These are phyloP conservation scores for Aureobasidium namibiae DNA, from an alignment of 2,329 filamentous ascomycete genomes.

Conservation along the genomic window DNA sequence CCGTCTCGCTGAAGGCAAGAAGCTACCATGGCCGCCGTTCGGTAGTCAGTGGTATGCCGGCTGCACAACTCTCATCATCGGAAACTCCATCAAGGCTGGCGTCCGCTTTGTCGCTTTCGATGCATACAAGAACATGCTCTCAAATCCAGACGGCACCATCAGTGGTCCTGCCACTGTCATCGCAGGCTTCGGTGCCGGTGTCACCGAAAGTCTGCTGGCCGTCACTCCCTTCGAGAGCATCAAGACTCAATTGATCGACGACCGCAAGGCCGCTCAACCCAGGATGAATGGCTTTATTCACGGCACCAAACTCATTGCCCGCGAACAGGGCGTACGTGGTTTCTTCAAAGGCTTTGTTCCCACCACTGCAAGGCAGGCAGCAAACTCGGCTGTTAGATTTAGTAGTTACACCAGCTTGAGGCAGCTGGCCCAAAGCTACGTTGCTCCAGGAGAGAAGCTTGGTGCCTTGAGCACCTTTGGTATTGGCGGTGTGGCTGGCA, in stretches of 20 bases:
- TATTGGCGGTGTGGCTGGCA: conserved; percentile 78
- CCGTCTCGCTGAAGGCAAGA: conserved; percentile 69
- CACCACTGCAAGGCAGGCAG: conserved; percentile 87
- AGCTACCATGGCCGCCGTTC: conserved; percentile 91
- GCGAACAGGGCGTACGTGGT: conserved; percentile 78
- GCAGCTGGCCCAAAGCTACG: conserved; percentile 86
- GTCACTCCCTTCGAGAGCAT: conserved; percentile 97
- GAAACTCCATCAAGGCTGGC: conserved; percentile 92
- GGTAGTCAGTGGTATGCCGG: conserved; percentile 95
- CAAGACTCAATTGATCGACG: conserved; percentile 97
- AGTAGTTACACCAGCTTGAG: conserved; percentile 81
- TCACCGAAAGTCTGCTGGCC: conserved; percentile 85
- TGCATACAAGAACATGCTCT: conserved; percentile 76
- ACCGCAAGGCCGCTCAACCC: conserved; percentile 77
- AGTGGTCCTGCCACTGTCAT: conserved; percentile 85
- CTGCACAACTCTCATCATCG: conserved; percentile 92
- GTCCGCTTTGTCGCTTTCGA: conserved; percentile 97
- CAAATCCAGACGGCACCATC: conserved; percentile 78
- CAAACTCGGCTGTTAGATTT: conserved; percentile 88
- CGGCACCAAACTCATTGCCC: conserved; percentile 76
- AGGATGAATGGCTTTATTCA: conserved; percentile 88
- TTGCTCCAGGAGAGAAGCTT: conserved; percentile 88
- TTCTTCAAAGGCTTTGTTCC: conserved; percentile 98
- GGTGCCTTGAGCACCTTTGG: conserved; percentile 81
- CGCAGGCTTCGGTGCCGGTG: conserved; percentile 87